phyloP scores from a whole-genome alignment of 768 basidiomycete genomes.

The Termitomyces sp. region DNA sequence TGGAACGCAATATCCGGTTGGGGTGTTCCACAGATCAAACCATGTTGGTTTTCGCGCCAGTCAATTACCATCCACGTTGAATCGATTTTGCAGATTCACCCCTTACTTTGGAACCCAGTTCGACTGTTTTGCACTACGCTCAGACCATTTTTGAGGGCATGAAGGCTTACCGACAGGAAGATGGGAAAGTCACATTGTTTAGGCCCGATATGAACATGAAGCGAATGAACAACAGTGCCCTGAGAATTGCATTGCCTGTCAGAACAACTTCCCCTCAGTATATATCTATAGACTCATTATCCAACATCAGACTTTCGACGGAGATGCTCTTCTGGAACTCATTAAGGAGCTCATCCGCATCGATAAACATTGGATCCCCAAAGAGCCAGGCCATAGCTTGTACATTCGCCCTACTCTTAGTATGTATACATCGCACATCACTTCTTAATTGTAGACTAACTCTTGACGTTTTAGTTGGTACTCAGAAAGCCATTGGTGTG shows the following conservation, averaged over 20 bases:
- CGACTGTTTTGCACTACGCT: conserved; percentile 89
- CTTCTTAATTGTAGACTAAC: conserved; percentile 1
- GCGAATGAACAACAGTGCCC: conserved; percentile 85
- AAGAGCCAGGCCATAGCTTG: conserved; percentile 81
- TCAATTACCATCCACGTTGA: conserved; percentile 5
- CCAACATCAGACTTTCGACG: conserved; percentile 64
- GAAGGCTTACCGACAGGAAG: conserved; percentile 82
- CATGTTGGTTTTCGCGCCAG: conserved; percentile 53
- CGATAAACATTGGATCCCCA: conserved; percentile 91
- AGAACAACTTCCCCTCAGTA: conserved; percentile 12
- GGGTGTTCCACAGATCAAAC: conserved; percentile 77
- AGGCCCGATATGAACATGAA: conserved; percentile 98
- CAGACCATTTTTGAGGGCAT: conserved; percentile 90
- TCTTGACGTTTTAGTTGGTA: conserved; percentile 58
- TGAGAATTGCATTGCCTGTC: conserved; percentile 74
- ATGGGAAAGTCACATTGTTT: conserved; percentile 79
- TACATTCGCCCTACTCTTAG: conserved; percentile 86
- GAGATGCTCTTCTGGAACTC: conserved; percentile 66
- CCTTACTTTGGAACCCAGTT: conserved; percentile 68
- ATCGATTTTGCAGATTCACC: conserved; percentile 53
- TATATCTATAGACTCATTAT: background rate
- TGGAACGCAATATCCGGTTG: conserved; percentile 77
- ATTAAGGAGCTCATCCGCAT: conserved; percentile 83
- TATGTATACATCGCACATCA: conserved; percentile 2
- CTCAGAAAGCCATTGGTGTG: conserved; percentile 66